Evolutionary conservation across 352 stramenopile genomes (phyloP), one percentile per base, ranked within the genome.

Genomic region (Blastocystis sp.): DNA sequence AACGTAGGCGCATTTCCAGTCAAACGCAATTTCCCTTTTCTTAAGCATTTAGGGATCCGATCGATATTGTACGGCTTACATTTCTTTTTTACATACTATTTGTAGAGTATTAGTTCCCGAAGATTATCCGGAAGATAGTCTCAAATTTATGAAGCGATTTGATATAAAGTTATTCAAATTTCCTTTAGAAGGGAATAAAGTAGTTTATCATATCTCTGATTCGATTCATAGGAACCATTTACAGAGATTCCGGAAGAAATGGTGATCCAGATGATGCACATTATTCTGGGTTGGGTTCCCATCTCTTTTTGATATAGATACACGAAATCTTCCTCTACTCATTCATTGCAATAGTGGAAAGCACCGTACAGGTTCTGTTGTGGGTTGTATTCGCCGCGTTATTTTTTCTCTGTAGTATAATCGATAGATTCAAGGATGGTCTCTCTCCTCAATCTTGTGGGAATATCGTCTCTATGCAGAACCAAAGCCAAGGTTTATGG

Each of bases 271-370:
- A 85, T 85, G 53, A 85, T 85, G 73, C 50, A 85, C 26, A 65
- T 85, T n/a, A 47, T 85, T 39, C 26, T 85, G 47, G 73, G 73
- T 85, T 69, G 5, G 2, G 3, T 8, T 47, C 26, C 4, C 43
- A 18, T 50, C 47, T 13, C 8, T 47, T 69, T 39, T 37, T 66
- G 11, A 18, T 20, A 18, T 26, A 85, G 73, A 85, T 66, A 85
- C 43, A 16, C 73, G 73, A 20, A 85, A 85, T 68, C 73, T 85
- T 18, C 73, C 73, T 24, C 54, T 85, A 9, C 53, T 85, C 37
- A 68, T 85, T n/a, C 73, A 85, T 41, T 85, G 73, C 26, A 85
- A 85, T 34, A 85, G 73, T 65, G 73, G 73, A 68, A 85, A 85
- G 73, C 73, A 85, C 68, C 73, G 73, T 11, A 85, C 73, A 55